Base-by-base conservation (phyloP, 805 yeast genomes). In the Saturnispora diversa region DNA sequence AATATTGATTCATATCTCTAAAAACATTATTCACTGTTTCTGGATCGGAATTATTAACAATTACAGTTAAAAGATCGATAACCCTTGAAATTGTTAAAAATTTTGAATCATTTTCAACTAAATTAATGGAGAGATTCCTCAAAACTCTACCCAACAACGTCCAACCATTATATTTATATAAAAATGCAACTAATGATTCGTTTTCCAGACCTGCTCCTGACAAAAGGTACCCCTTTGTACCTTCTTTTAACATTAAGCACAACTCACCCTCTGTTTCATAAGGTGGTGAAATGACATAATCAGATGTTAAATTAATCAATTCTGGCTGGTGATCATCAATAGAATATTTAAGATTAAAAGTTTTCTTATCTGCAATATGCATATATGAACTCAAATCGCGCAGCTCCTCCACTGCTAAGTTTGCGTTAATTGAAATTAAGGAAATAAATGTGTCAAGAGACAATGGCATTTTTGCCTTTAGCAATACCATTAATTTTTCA, bases 91-190 rank as follows among this genome's bases (percentile, higher is more conserved):
- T 59, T 3, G 71, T 50, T 2, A 62, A 66, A 8, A 57, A 47
- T 37, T 65, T 67, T 7, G 51, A 47, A 5, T 66, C 50, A 42
- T 65, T 62, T 37, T 65, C 69, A 8, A 35, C 37, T 42, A 64
- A 52, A 19, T 52, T 51, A 40, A 62, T 64, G 1, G 74, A 65
- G 8, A 80, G 59, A 47, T 81, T 81, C 48, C 83, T 87, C 24
- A 88, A 58, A 0, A 84, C 63, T 51, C 94, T 70, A 2, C 97
- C 97, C 13, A 90, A 51, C 21, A 83, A 60, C 0, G 94, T 73
- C 95, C 97, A 87, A 1, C 97, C 97, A 53, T 79, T 84, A 55
- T 79, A 86, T 3, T 70, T 69, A 54, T 81, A 75, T 21, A 80
- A 62, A 62, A 92, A 87, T 17, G 85, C 70, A 3, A 83, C 82